Base-by-base conservation (phyloP, 176 grass and related monocot genomes). In the Aegilops sharonensis region DNA sequence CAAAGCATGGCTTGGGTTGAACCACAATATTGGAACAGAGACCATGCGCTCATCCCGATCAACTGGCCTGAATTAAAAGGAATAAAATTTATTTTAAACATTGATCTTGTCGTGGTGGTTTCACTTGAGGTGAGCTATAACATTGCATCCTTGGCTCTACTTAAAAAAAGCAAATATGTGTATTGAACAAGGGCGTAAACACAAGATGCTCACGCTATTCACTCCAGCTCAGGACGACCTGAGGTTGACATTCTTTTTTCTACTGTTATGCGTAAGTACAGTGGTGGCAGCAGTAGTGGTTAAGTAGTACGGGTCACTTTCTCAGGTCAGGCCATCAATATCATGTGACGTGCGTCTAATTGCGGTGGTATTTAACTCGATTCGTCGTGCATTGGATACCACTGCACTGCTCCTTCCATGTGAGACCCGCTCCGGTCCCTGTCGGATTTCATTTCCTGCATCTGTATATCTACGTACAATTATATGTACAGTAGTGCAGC, bases 201-300 rank as follows among this genome's bases (percentile, higher is more conserved):
- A 39, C 54, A 84, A 78, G 40, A 72, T 52, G 29, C 52, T 30
- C 64, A 3, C 21, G 5, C 35, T 61, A 9, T 75, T 40, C n/a
- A 43, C 64, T 47, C 47, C 23, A 27, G 9, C 35, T 32, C 34
- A n/a, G 14, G 25, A 15, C 71, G 59, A 2, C 27, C 27, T 40
- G 4, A 40, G 72, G 88, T 90, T 90, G 84, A 78, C 84, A 86
- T 90, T 86, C 80, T 68, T n/a, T 77, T 86, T 47, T 15, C 61
- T 59, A 17, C 40, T 27, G 62, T 68, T 68, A 14, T 5, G 5
- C 2, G 8, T 52, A 21, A 54, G 73, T 54, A 75, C 72, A 75
- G 6, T 2, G 12, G 71, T 74, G 14, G 20, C 8, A 78, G 42
- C 21, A 78, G n/a, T 30, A 68, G 70, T 18, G 59, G 77, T 59